phyloP scores from a whole-genome alignment of 345 rosid genomes.

The Combretum micranthum region DNA sequence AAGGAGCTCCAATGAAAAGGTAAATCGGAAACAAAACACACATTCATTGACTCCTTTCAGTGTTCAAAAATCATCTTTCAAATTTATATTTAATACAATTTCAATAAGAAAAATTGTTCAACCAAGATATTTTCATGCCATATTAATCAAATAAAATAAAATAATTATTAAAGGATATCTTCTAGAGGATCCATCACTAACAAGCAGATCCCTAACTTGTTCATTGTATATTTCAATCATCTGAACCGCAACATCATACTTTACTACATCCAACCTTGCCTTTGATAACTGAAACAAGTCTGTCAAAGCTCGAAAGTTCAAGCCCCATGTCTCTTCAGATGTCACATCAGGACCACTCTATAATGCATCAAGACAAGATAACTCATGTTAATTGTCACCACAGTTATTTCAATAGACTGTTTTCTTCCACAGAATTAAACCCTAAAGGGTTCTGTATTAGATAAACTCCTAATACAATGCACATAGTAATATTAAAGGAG shows the following conservation, averaged over 20 bases:
- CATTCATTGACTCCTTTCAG: no score
- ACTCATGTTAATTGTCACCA: neutral
- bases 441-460: no score
- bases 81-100: no score
- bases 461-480: no score
- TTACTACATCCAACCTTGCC: slow-evolving; percentile 51
- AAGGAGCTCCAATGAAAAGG: slow-evolving; percentile 21
- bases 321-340: slow-evolving; percentile 81
- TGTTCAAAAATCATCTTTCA: no score
- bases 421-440: no score
- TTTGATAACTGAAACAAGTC: slow-evolving; percentile 78
- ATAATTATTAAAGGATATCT: slow-evolving; percentile 66
- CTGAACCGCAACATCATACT: slow-evolving; percentile 90
- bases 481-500: no score
- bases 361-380: slow-evolving; percentile 1
- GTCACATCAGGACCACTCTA: slow-evolving; percentile 94
- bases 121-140: slow-evolving; percentile 4
- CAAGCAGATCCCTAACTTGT: slow-evolving; percentile 90
- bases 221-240: slow-evolving; percentile 99
- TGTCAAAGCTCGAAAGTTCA: slow-evolving; percentile 84
- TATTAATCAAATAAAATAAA: neutral
- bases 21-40: neutral
- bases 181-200: slow-evolving; percentile 78
- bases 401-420: no score
- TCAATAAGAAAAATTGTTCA: neutral